phyloP scores from a whole-genome alignment of 176 grass and related monocot species.

The Eragrostis curvula region DNA sequence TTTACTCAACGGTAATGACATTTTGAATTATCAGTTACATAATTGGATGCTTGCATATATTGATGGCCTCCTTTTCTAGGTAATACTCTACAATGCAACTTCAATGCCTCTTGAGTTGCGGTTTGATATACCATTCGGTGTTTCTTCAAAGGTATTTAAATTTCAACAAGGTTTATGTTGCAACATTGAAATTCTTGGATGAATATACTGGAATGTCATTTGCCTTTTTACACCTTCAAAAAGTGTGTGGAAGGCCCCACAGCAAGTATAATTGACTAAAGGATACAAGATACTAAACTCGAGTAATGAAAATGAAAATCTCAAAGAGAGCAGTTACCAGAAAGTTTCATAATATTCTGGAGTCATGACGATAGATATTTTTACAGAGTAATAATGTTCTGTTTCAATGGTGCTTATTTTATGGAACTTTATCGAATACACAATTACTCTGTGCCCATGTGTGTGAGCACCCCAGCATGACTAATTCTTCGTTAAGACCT shows the following conservation, averaged over 20 bases:
- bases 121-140: slow-evolving; percentile 95
- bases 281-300: no score
- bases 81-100: slow-evolving; percentile 89
- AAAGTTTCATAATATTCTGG: no score
- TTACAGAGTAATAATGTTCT: no score
- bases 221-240: slow-evolving; percentile 5
- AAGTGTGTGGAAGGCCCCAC: background rate
- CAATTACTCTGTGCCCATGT: no score
- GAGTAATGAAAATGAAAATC: no score
- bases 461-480: no score
- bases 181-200: background rate
- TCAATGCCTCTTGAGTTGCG: slow-evolving; percentile 84
- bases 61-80: slow-evolving; percentile 59
- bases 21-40: slow-evolving; percentile 44
- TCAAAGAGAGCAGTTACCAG: no score
- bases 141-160: slow-evolving; percentile 85
- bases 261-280: no score
- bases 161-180: slow-evolving; percentile 32
- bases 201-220: slow-evolving; percentile 27
- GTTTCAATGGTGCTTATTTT: no score
- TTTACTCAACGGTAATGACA: slow-evolving; percentile 86
- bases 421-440: no score
- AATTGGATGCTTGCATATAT: slow-evolving; percentile 26
- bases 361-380: no score
- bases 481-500: no score